Percentiles rank a stretch among this genome's conserved stretches.
Evolutionary conservation across 768 basidiomycete genomes (phyloP).

Genomic region (Macrolepiota albuminosa): DNA sequence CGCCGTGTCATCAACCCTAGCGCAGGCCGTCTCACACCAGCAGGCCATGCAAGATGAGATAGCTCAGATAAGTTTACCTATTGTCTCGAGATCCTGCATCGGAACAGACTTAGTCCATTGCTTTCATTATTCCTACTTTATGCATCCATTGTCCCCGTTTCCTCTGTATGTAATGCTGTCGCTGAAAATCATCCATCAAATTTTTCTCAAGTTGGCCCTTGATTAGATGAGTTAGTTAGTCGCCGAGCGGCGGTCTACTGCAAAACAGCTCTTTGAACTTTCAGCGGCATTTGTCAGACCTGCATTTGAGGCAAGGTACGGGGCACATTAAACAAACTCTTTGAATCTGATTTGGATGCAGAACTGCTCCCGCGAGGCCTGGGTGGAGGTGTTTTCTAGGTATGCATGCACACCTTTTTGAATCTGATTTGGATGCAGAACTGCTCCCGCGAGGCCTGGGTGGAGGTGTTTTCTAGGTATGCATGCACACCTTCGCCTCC

Average conservation of each 20-base stretch:
- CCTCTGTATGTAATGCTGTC: background rate
- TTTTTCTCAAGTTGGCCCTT: background rate
- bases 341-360: background rate
- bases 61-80: background rate
- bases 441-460: constrained; percentile 1
- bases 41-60: background rate
- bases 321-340: background rate
- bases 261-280: background rate
- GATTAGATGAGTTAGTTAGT: background rate
- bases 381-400: background rate
- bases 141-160: background rate
- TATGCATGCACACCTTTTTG: background rate
- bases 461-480: background rate
- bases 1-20: background rate
- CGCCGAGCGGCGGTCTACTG: background rate
- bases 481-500: background rate
- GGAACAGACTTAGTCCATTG: background rate
- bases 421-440: background rate
- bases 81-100: background rate
- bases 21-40: background rate
- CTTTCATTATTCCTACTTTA: background rate
- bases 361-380: constrained; percentile 1
- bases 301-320: background rate
- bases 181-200: background rate
- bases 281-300: too few species aligned